Evolutionary conservation across 163 green algal species (phyloP).

Genomic region (Scenedesmus sp.): DNA sequence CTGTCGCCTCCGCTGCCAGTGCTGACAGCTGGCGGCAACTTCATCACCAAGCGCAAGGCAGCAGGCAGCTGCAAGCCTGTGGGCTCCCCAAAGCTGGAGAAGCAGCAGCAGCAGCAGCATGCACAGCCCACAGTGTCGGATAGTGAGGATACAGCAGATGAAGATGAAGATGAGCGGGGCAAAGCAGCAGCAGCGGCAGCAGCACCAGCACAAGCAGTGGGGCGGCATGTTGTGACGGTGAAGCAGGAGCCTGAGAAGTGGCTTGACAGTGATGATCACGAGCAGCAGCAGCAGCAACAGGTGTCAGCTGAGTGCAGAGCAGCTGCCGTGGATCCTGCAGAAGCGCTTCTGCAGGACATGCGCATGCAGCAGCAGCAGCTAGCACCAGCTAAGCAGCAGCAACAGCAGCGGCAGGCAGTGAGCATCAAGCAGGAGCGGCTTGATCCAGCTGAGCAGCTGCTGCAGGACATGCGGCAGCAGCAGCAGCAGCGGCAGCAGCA

Average conservation of each 20-base stretch:
- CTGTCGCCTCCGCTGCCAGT: not conserved
- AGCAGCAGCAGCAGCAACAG: not conserved
- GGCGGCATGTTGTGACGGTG: not conserved
- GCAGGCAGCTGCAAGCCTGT: not conserved
- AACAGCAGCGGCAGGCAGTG: not conserved
- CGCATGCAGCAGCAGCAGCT: not conserved
- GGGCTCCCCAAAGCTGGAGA: not conserved
- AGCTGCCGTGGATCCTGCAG: not conserved
- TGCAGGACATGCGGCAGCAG: conserved; percentile 2
- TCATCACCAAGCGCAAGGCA: not conserved
- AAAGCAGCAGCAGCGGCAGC: not conserved
- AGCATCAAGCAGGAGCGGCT: not conserved
- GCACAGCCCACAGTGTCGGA: not conserved
- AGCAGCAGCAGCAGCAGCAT: not conserved
- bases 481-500: conserved; percentile 13
- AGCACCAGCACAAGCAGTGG: not conserved
- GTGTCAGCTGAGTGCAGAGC: not conserved
- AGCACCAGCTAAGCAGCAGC: conserved; percentile 24
- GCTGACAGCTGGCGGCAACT: not conserved
- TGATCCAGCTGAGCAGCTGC: conserved; percentile 1
- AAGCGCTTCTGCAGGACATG: conserved; percentile 12
- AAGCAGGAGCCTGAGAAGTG: not conserved
- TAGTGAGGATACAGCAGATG: not conserved
- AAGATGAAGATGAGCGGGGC: not conserved
- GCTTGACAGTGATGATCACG: not conserved